These are phyloP conservation scores for Salinomyces thailandicus DNA, from an alignment of 2,329 filamentous ascomycete genomes.

Conservation along the genomic window DNA sequence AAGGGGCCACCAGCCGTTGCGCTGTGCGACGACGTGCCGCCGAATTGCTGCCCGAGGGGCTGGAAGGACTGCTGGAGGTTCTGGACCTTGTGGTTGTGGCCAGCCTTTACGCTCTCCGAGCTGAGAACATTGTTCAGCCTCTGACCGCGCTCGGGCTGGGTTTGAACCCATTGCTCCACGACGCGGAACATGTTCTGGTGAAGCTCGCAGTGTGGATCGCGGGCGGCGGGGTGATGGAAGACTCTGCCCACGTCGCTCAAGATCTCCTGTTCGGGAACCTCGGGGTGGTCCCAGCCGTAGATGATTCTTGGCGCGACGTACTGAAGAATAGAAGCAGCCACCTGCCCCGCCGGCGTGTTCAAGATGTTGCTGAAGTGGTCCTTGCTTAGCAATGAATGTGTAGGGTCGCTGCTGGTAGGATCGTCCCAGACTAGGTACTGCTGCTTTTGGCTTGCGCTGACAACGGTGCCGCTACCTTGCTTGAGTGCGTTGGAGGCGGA, in stretches of 20 bases:
- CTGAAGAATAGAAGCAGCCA: constrained; percentile 55
- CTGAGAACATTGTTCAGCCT: constrained; percentile 66
- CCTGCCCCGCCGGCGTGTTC: constrained; percentile 39
- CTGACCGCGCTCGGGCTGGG: constrained; percentile 53
- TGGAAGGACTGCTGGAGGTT: constrained; percentile 17
- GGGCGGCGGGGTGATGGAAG: constrained; percentile 83
- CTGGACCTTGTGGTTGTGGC: constrained; percentile 58
- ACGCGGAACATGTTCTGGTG: constrained; percentile 83
- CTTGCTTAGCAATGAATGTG: constrained; percentile 42
- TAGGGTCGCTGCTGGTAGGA: constrained; percentile 38
- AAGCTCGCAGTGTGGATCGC: constrained; percentile 64
- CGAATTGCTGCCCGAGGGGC: constrained; percentile 9
- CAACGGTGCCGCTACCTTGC: constrained; percentile 64
- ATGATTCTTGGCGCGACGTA: constrained; percentile 80
- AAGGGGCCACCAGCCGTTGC: constrained; percentile 20
- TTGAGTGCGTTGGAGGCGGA: constrained; percentile 77
- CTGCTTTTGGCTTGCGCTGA: constrained; percentile 42
- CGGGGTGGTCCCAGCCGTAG: constrained; percentile 85
- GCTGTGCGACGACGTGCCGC: constrained; percentile 16
- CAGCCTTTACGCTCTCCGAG: constrained; percentile 70
- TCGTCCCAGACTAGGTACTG: constrained; percentile 43
- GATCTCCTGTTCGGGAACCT: constrained; percentile 72
- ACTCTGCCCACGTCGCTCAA: constrained; percentile 68
- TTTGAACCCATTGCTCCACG: constrained; percentile 69
- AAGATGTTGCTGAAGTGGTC: constrained; percentile 43